Base-by-base conservation (phyloP, 73 alveolate species). In the Paramecium bursaria region DNA sequence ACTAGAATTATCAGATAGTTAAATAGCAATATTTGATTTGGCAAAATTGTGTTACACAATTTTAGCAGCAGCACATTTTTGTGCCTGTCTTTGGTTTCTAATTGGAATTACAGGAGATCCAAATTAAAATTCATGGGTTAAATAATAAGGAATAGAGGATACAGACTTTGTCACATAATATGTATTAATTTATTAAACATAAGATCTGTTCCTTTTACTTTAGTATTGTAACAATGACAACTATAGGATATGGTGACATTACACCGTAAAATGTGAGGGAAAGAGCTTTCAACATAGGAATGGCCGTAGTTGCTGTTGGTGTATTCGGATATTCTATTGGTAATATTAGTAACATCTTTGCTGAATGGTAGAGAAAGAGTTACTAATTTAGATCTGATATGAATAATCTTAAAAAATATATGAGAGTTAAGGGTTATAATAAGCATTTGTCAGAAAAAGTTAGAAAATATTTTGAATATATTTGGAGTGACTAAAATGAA, bases 211-310 rank as follows among this genome's bases (percentile, higher is more conserved):
- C 89, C 2, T 61, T 79, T 51, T 79, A 79, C 39, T 79, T 79
- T 39, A 53, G 85, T 54, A 79, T 79, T 0, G 76, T 79, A 9
- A 79, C 89, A 6, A 79, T 79, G 89, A 73, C 76, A 0, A 79
- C 89, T 1, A 73, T 79, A 54, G 89, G 89, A 53, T 79, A 53
- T 79, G 89, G 89, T n/a, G 89, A 79, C 39, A 79, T 79, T 0
- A 48, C 46, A 35, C 85, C 89, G 0, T 61, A 33, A 22, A 79
- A 79, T 54, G 15, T 53, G 15, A 53, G 76, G 17, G 89, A 79
- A 27, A 52, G 76, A 22, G 33, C 54, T 11, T 79, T 79, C 54
- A 73, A 54, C 6, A 79, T 79, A 4, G 77, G 89, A 4, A 79
- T 79, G 89, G 46, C 89, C 1, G 76, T 79, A 1, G 76, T 50